Conservation (phyloP, 495 filamentous ascomycete genomes). For the Penicillium angulare region DNA sequence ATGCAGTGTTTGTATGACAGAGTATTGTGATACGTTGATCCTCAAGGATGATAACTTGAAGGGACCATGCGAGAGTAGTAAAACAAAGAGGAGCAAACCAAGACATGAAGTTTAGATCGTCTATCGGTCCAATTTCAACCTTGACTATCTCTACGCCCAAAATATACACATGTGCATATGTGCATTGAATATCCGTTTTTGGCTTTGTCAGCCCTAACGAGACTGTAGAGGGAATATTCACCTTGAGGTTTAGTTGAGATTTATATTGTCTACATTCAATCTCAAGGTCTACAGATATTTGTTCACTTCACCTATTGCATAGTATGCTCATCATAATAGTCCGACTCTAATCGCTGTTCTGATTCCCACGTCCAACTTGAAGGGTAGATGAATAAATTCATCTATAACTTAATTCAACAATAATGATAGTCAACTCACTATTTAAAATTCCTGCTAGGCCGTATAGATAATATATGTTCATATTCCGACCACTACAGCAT, state of each 20-base stretch:
- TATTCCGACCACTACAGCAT: conserved; percentile 10
- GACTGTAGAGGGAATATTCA: too few relatives aligned
- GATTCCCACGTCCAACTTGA: too few relatives aligned
- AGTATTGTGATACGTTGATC: conserved; percentile 13
- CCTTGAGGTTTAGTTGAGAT: too few relatives aligned
- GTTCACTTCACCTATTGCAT: too few relatives aligned
- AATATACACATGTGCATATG: too few relatives aligned
- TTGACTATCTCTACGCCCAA: conserved; percentile 3
- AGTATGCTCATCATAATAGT: too few relatives aligned
- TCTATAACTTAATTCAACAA: too few relatives aligned
- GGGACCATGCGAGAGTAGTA: background rate
- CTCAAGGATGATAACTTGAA: conserved; percentile 10
- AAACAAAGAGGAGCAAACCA: background rate
- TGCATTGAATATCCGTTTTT: background rate
- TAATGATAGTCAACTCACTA: too few relatives aligned
- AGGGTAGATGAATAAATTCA: too few relatives aligned
- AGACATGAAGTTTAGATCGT: conserved; percentile 9
- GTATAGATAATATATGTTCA: conserved; percentile 4
- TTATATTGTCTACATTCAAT: too few relatives aligned
- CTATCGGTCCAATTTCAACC: conserved; percentile 22
- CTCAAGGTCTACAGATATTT: too few relatives aligned
- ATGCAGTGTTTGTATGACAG: conserved; percentile 25
- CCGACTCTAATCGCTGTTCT: too few relatives aligned
- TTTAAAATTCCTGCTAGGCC: background rate
- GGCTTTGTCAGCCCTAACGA: background rate